Base-by-base conservation (phyloP, 345 rosid genomes). In the Cochlearia excelsa region DNA sequence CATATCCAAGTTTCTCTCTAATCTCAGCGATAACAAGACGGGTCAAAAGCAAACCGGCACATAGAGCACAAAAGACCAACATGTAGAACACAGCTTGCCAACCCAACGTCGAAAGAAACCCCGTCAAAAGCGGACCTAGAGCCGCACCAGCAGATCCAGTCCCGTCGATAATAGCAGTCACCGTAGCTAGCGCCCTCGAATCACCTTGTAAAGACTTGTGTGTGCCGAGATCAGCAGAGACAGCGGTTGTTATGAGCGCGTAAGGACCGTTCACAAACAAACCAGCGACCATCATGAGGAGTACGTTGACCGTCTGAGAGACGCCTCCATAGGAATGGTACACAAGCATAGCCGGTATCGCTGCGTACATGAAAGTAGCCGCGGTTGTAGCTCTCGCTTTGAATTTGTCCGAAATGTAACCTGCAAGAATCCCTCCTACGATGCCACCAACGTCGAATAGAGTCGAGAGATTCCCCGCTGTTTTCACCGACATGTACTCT, bases 241-340 rank as follows among this genome's bases (percentile, higher is more conserved):
- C 98, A 9, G 98, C 95, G 26, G 96, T 92, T 3, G 98, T 92
- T 74, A 92, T 88, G 38, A 92, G 93, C 1, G 98, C 93, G n/a
- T 92, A 88, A 7, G 96, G 98, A 30, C 96, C 98, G 3, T 88
- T 92, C 54, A 92, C 72, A 26, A 92, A 88, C 46, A 92, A 81
- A 57, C 96, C 98, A 54, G 82, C 80, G 33, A 86, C 57, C 86
- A 92, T 84, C 98, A 92, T 92, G 58, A 92, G 91, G 30, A 77
- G 1, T 26, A 92, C 62, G 77, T 92, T 92, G 68, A 74, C 42
- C 0, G 75, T 65, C 65, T 51, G 65, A 35, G 98, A 92, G 37
- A 81, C 58, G 62, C 81, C 66, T 48, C 98, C 98, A 47, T 83
- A 88, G 6, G 72, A 5, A 51, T 84, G 80, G 75, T 92, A 88